Percentiles rank a stretch among this genome's conserved stretches.
phyloP scores from a whole-genome alignment of 78 protist genomes.

The Dictyostelium firmibasis region DNA sequence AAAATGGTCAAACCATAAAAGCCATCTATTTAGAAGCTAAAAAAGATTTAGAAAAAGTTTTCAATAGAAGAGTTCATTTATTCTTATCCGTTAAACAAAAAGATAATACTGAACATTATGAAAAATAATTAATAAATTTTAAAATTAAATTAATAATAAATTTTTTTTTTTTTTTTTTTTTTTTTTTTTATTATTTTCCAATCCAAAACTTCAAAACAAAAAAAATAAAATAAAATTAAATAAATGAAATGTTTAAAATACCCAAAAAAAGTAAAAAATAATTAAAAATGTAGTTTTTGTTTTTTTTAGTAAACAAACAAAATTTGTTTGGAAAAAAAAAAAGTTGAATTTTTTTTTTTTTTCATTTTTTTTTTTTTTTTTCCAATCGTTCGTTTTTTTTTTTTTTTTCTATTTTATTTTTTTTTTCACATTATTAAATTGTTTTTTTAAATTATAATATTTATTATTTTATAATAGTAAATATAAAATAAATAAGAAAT shows the following conservation, averaged over 20 bases:
- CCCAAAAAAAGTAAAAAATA: too few species aligned
- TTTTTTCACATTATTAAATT: neutral
- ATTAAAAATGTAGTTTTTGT: too few species aligned
- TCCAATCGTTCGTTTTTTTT: neutral
- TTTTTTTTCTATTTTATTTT: neutral
- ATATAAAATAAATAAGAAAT: neutral
- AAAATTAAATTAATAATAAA: neutral
- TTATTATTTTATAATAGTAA: neutral
- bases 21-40: slow-evolving; percentile 38
- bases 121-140: neutral
- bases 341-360: neutral
- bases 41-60: slow-evolving; percentile 56
- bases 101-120: neutral
- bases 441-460: neutral
- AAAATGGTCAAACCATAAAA: slow-evolving; percentile 13
- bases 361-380: neutral
- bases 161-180: neutral
- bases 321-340: too few species aligned
- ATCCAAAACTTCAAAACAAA: too few species aligned
- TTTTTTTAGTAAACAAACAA: neutral
- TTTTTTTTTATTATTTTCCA: too few species aligned
- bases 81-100: slow-evolving; percentile 56
- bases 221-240: too few species aligned
- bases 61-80: slow-evolving; percentile 48
- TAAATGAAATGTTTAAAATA: too few species aligned